phyloP scores from a whole-genome alignment of 805 yeast species.

The Wickerhamiella nectarea region DNA sequence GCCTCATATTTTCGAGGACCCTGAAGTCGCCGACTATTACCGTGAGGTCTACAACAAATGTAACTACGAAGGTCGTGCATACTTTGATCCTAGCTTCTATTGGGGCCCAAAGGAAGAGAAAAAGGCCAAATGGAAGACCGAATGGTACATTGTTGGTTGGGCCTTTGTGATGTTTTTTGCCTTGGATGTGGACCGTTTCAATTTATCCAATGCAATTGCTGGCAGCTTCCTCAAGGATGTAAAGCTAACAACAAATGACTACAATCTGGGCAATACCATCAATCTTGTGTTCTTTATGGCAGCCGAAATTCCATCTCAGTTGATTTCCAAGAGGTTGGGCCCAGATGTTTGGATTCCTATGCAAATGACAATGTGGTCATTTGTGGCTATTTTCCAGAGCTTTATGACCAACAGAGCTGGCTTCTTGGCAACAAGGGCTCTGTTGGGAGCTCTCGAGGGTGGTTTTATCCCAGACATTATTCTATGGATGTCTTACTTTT shows the following conservation, averaged over 20 bases:
- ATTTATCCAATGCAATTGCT: conserved; percentile 41
- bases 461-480: conserved; percentile 50
- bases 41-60: conserved; percentile 31
- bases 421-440: conserved; percentile 36
- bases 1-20: conserved; percentile 32
- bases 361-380: conserved; percentile 42
- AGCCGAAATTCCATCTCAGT: conserved; percentile 54
- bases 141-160: conserved; percentile 38
- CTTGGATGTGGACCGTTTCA: conserved; percentile 43
- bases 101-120: conserved; percentile 39
- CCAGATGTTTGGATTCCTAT: conserved; percentile 50
- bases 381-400: conserved; percentile 40
- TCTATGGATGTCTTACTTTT: conserved; percentile 50
- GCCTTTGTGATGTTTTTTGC: conserved; percentile 45
- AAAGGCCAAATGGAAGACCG: conserved; percentile 36
- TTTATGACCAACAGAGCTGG: conserved; percentile 30
- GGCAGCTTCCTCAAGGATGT: conserved; percentile 41
- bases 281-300: conserved; percentile 38
- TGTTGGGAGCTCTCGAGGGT: conserved; percentile 46
- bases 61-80: conserved; percentile 38
- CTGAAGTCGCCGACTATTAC: conserved; percentile 35
- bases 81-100: conserved; percentile 40
- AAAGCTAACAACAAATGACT: conserved; percentile 32
- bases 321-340: conserved; percentile 49
- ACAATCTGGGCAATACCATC: conserved; percentile 43